These are phyloP conservation scores for Acanthamoeba healyi DNA, from an alignment of 208 protist species.

Conservation along the genomic window DNA sequence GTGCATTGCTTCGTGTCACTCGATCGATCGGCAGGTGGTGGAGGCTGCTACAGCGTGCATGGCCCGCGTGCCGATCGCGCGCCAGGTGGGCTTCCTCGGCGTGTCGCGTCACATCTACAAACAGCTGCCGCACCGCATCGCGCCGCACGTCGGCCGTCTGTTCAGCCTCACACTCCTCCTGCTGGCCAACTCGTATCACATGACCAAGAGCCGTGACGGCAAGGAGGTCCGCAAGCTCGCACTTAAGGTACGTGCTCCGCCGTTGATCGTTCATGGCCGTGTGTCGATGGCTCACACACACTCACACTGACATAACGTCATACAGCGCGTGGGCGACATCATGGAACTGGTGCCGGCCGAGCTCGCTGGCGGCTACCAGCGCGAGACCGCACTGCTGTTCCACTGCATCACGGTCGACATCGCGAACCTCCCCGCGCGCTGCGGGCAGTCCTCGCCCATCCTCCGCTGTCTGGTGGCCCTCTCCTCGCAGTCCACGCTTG, in stretches of 20 bases:
- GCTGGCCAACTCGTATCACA: conserved; percentile 43
- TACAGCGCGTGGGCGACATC: conserved; percentile 48
- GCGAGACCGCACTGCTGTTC: conserved; percentile 29
- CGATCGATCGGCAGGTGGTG: background rate
- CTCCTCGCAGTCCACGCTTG: background rate
- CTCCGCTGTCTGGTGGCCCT: conserved; percentile 1
- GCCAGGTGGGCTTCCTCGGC: conserved; percentile 47
- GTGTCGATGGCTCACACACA: background rate
- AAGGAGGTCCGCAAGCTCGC: conserved; percentile 57
- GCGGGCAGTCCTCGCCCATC: conserved; percentile 5
- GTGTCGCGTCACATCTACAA: conserved; percentile 57
- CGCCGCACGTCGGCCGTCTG: conserved; percentile 27
- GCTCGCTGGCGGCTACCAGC: background rate
- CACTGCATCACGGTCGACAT: conserved; percentile 41
- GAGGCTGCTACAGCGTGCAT: background rate
- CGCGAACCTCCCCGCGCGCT: conserved; percentile 8
- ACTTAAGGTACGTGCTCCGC: conserved; percentile 27
- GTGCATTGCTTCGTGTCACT: too few relatives aligned
- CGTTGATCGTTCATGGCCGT: background rate
- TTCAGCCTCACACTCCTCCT: conserved; percentile 63
- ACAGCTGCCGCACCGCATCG: conserved; percentile 69
- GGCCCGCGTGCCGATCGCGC: background rate
- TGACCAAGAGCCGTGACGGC: background rate
- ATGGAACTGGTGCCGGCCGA: conserved; percentile 44
- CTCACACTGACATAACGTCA: background rate